Conservation (phyloP, 495 filamentous ascomycete species). For the Daldinia childiae region DNA sequence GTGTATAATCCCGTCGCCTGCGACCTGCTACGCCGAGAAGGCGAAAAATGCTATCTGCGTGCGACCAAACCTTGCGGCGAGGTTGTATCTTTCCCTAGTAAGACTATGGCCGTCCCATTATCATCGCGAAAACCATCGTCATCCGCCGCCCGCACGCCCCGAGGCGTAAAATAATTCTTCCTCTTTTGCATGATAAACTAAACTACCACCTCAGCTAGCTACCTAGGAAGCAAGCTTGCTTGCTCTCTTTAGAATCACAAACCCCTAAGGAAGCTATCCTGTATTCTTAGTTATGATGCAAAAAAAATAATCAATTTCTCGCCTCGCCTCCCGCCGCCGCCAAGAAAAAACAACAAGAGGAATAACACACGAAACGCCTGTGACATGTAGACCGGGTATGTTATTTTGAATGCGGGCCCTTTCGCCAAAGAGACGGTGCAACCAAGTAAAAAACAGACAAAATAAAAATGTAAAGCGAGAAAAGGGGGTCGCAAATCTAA, state of each 20-base stretch:
- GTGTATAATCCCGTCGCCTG: neutral
- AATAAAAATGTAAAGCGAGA: constrained; percentile 1
- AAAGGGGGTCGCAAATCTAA: constrained; percentile 29
- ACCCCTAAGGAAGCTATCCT: constrained; percentile 30
- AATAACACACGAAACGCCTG: constrained; percentile 34
- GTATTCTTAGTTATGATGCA: constrained; percentile 35
- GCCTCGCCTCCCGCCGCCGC: constrained; percentile 17
- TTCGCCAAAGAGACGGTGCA: constrained; percentile 36
- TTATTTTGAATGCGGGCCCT: constrained; percentile 39
- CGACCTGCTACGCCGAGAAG: constrained; percentile 24
- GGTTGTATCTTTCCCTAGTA: constrained; percentile 22
- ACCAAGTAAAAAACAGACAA: constrained; percentile 19
- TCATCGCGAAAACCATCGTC: constrained; percentile 26
- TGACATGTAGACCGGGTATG: constrained; percentile 42
- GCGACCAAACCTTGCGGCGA: constrained; percentile 35
- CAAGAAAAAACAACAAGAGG: constrained; percentile 1
- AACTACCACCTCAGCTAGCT: neutral
- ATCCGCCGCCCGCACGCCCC: constrained; percentile 20
- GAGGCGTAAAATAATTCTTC: constrained; percentile 23
- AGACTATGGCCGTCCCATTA: constrained; percentile 22
- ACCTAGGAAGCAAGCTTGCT: too few relatives aligned
- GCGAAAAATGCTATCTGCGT: constrained; percentile 18
- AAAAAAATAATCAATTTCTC: constrained; percentile 38
- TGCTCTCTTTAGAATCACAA: constrained; percentile 6
- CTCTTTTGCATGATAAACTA: constrained; percentile 7